A percentile compares a stretch with the other conserved stretches of the same genome.
Evolutionary conservation across 1,284 basidiomycete genomes (phyloP).

Genomic region (Tetrapyrgos nigripes): DNA sequence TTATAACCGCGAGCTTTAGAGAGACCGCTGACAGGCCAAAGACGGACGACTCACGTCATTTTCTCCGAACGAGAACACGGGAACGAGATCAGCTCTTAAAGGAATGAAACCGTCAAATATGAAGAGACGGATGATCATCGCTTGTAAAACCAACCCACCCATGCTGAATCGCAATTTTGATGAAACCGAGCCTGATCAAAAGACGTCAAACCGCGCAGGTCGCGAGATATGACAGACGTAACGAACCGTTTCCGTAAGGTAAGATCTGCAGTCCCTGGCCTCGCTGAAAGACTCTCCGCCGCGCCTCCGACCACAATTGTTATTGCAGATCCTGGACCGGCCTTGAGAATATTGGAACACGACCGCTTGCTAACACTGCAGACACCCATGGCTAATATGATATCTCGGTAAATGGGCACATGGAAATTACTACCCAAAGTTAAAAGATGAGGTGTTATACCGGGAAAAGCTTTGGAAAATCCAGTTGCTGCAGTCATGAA

Average conservation of each 20-base stretch:
- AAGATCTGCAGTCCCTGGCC: conserved; percentile 94
- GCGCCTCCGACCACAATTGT: conserved; percentile 98
- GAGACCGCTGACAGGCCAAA: neutral
- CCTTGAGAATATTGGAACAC: conserved; percentile 87
- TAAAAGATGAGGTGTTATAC: conserved; percentile 91
- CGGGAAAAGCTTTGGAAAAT: conserved; percentile 92
- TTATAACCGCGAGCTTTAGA: conserved; percentile 1
- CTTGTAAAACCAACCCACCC: conserved; percentile 59
- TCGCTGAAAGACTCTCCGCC: conserved; percentile 91
- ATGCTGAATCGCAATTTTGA: conserved; percentile 95
- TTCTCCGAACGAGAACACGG: conserved; percentile 97
- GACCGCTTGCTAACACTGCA: conserved; percentile 92
- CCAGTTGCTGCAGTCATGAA: conserved; percentile 93
- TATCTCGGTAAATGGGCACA: conserved; percentile 93
- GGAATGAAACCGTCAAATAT: neutral
- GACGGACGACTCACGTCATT: conserved; percentile 78
- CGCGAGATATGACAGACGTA: neutral
- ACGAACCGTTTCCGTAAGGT: conserved; percentile 81
- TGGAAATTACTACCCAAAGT: conserved; percentile 92
- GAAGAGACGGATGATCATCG: neutral
- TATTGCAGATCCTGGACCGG: conserved; percentile 79
- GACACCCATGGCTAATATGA: conserved; percentile 86
- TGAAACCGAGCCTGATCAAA: conserved; percentile 79
- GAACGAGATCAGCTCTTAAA: conserved; percentile 86
- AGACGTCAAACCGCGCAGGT: neutral